phyloP scores from a whole-genome alignment of 2,329 filamentous ascomycete species.

The Microdochium nivale region DNA sequence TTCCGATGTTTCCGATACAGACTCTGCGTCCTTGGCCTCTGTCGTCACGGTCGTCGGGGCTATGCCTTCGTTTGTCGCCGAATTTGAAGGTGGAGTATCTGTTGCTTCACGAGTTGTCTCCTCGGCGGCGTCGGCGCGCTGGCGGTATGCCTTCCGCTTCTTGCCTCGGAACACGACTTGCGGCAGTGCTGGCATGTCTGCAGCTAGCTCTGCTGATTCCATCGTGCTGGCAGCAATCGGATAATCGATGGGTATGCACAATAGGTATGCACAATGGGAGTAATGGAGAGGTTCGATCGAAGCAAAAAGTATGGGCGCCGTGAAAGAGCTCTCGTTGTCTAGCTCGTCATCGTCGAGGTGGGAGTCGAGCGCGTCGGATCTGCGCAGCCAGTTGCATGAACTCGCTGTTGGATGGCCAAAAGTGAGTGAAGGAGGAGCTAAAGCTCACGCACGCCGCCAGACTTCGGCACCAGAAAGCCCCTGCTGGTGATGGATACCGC shows the following conservation, averaged over 20 bases:
- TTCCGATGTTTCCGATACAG: conserved; percentile 21
- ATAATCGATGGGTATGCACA: too few species aligned
- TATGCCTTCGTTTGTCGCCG: conserved; percentile 1
- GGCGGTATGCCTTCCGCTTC: conserved; percentile 52
- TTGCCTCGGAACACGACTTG: conserved; percentile 48
- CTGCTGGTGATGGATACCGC: too few species aligned
- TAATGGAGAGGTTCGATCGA: too few species aligned
- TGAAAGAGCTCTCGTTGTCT: background rate
- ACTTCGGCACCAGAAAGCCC: too few species aligned
- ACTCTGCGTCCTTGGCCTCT: conserved; percentile 6
- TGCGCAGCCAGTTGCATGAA: too few species aligned
- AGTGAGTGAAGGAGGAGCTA: background rate
- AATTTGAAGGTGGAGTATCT: conserved; percentile 1
- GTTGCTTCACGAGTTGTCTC: conserved; percentile 2
- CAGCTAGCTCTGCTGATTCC: background rate
- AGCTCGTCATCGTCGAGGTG: too few species aligned
- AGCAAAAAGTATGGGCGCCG: background rate
- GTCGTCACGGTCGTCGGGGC: background rate
- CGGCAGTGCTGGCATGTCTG: conserved; percentile 10
- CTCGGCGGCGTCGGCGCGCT: conserved; percentile 23
- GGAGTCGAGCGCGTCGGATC: too few species aligned
- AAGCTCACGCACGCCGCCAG: too few species aligned
- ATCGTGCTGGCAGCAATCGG: background rate
- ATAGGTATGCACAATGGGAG: too few species aligned
- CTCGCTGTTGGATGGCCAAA: background rate